These are phyloP conservation scores for Brassica balearica DNA, from an alignment of 441 rosid genomes.

Conservation along the genomic window DNA sequence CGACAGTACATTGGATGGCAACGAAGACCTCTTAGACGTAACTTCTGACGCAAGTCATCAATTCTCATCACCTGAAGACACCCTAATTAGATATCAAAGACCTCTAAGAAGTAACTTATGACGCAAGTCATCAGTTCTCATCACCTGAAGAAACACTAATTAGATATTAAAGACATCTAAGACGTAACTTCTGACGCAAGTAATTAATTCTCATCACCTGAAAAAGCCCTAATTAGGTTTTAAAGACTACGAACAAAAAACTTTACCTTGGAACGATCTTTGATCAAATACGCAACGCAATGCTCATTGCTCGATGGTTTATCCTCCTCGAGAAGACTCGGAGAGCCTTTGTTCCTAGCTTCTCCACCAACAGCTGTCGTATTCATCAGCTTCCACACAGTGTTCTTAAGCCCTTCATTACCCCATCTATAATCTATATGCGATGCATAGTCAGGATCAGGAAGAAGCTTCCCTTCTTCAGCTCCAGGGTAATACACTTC, in stretches of 20 bases:
- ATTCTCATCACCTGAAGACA: slow-evolving; percentile 66
- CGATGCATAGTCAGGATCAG: slow-evolving; percentile 85
- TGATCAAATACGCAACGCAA: slow-evolving; percentile 74
- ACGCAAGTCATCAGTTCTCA: too few species aligned
- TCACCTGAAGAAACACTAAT: too few species aligned
- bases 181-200: too few species aligned
- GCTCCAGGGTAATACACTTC: slow-evolving; percentile 87
- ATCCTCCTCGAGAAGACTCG: slow-evolving; percentile 66
- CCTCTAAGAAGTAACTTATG: too few species aligned
- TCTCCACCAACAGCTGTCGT: slow-evolving; percentile 57
- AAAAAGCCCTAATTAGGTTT: too few species aligned
- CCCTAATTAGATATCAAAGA: background rate
- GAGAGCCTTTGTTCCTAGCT: slow-evolving; percentile 45
- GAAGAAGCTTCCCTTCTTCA: slow-evolving; percentile 74
- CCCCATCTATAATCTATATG: slow-evolving; percentile 97
- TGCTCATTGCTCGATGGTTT: slow-evolving; percentile 64
- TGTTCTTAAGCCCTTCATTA: slow-evolving; percentile 80
- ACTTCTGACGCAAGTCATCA: slow-evolving; percentile 92
- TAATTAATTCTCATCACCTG: too few species aligned
- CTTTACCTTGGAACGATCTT: slow-evolving; percentile 71
- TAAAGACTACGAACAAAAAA: background rate
- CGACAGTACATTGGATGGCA: slow-evolving; percentile 98
- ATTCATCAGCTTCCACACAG: slow-evolving; percentile 86
- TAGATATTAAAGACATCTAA: too few species aligned
- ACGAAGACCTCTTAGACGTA: slow-evolving; percentile 92